Conservation (phyloP, 2,329 filamentous ascomycete species). For the Trichoderma oligosporum region DNA sequence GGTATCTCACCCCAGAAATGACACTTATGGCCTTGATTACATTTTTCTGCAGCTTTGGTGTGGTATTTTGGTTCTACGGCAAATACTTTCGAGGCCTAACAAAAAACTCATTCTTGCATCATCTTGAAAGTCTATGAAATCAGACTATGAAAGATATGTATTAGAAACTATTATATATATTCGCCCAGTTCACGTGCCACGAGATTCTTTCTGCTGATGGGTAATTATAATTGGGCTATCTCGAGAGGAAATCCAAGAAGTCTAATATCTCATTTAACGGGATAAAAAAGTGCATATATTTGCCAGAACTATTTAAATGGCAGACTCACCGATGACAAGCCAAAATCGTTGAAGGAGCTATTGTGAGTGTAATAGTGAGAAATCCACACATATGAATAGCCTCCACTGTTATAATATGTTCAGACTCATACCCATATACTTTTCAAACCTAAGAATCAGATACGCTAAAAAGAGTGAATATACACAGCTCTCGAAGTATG, state of each 20-base stretch:
- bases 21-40: constrained; percentile 11
- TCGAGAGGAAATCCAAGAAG: too few relatives aligned
- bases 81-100: constrained; percentile 1
- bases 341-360: not conserved
- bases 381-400: not conserved
- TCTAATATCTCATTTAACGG: too few relatives aligned
- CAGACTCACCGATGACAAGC: not conserved
- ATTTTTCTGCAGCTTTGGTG: not conserved
- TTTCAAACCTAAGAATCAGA: too few relatives aligned
- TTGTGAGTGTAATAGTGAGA: not conserved
- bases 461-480: too few relatives aligned
- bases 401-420: not conserved
- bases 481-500: too few relatives aligned
- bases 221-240: too few relatives aligned
- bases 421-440: not conserved
- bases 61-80: constrained; percentile 2
- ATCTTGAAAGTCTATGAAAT: not conserved
- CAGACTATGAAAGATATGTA: not conserved
- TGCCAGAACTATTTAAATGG: not conserved
- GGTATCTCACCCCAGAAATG: constrained; percentile 1
- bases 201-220: too few relatives aligned
- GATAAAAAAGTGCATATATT: too few relatives aligned
- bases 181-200: too few relatives aligned
- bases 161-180: not conserved
- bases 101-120: not conserved